Base-by-base conservation (phyloP, 1,284 basidiomycete genomes). In the Flammula alnicola region DNA sequence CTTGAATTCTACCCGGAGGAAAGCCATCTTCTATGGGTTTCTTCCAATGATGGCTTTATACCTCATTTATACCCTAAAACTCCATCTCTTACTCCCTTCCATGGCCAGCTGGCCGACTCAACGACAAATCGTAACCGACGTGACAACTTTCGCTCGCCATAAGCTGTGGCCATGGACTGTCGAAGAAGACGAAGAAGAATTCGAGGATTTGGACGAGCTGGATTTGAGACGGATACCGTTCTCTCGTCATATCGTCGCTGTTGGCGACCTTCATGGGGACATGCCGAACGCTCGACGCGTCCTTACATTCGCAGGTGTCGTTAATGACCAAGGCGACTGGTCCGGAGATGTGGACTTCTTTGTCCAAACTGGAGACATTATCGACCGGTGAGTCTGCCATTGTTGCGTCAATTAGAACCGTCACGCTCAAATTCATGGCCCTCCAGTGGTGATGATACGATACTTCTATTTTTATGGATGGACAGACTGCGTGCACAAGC, bases 291-390 rank as follows among this genome's bases (percentile, higher is more conserved):
- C 89, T 3, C 73, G 79, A 51, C 77, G 76, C 17, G 91, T 95
- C 4, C 73, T 96, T 25, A 75, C 84, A 35, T 91, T 94, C 77
- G 83, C 91, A 5, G 76, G 78, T 3, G 80, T 95, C 5, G 81
- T 88, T 3, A 81, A 88, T 56, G 73, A 80, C n/a, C 62, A 78
- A 3, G 84, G 81, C 0, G 72, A 84, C 44, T 96, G 93, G 93
- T 80, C 81, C 7, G 93, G 86, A 1, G 74, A 86, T 17, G 81
- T 83, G 3, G 91, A 93, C 64, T 83, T 86, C 47, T 85, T 95
- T 55, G 93, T 95, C 11, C 93, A 96, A 72, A 96, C 94, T 0
- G 94, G 94, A 3, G 94, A 97, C 67, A 95, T 96, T 37, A 89
- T 96, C 54, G 93, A 95, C 69, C 77, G 90, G 81, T 88, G 54